phyloP scores from a whole-genome alignment of 768 basidiomycete genomes.

The Tulasnella sp. region DNA sequence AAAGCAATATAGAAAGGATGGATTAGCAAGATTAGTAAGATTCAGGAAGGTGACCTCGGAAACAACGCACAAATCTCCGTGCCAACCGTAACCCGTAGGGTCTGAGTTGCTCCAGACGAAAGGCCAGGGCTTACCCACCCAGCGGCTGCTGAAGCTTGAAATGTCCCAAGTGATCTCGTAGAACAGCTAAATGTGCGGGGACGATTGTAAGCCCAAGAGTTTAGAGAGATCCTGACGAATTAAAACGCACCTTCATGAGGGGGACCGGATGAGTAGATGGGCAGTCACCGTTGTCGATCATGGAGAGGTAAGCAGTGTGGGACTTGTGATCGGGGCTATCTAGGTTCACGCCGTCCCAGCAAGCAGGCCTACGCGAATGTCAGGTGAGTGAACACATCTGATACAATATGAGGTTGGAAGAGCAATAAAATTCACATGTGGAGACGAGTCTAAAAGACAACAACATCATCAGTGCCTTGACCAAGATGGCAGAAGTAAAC shows the following conservation, averaged over 20 bases:
- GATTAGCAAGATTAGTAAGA: conserved; percentile 38
- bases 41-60: too few species aligned
- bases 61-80: conserved; percentile 40
- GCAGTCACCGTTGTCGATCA: conserved; percentile 31
- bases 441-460: not conserved
- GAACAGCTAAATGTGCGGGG: conserved; percentile 13
- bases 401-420: not conserved
- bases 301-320: conserved; percentile 32
- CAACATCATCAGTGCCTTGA: not conserved
- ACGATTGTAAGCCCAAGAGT: not conserved
- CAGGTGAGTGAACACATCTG: not conserved
- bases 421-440: not conserved
- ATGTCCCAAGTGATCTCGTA: conserved; percentile 38
- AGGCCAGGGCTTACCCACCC: conserved; percentile 33
- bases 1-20: not conserved
- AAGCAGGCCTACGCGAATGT: conserved; percentile 22
- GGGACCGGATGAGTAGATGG: conserved; percentile 33
- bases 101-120: conserved; percentile 37
- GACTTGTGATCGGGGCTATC: conserved; percentile 49
- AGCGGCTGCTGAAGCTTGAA: conserved; percentile 28
- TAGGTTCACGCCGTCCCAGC: conserved; percentile 42
- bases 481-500: not conserved
- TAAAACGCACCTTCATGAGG: conserved; percentile 24
- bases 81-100: conserved; percentile 37
- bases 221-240: not conserved